Conservation (phyloP, 495 filamentous ascomycete species). For the Xylaria intraflava region DNA sequence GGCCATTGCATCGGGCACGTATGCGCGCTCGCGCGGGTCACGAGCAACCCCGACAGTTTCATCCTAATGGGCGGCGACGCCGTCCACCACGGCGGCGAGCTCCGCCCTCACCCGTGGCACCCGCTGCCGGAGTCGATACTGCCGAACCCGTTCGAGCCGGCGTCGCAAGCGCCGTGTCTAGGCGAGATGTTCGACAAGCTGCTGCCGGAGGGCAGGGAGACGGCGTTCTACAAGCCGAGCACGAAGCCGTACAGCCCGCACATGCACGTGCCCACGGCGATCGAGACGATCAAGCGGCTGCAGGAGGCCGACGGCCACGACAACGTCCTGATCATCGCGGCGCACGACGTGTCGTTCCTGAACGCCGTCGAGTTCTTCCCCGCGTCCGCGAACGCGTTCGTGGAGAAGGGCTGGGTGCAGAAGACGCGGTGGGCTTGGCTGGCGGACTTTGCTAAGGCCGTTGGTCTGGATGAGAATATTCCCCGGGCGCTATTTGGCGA, state of each 20-base stretch:
- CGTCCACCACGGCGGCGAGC: constrained; percentile 46
- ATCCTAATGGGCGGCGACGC: constrained; percentile 52
- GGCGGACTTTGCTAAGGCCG: constrained; percentile 43
- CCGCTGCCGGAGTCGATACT: constrained; percentile 41
- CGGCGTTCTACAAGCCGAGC: constrained; percentile 31
- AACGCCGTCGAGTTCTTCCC: constrained; percentile 48
- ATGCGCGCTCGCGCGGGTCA: constrained; percentile 48
- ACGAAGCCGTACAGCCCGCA: constrained; percentile 11
- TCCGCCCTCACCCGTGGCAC: constrained; percentile 45
- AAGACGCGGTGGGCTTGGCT: constrained; percentile 50
- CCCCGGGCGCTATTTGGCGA: constrained; percentile 13
- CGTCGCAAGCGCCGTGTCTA: constrained; percentile 25
- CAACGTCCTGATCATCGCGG: constrained; percentile 45
- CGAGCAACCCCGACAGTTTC: constrained; percentile 39
- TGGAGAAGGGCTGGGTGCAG: constrained; percentile 44
- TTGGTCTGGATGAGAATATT: constrained; percentile 21
- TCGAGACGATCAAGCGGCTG: constrained; percentile 37
- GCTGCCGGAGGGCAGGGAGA: constrained; percentile 17
- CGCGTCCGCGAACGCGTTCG: constrained; percentile 42
- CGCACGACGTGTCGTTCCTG: constrained; percentile 46
- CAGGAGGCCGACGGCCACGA: constrained; percentile 46
- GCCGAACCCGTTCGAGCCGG: constrained; percentile 31
- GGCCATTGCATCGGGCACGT: constrained; percentile 55
- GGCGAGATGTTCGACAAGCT: constrained; percentile 36
- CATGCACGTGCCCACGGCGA: constrained; percentile 19